Evolutionary conservation across 2,329 filamentous ascomycete genomes (phyloP).

Genomic region (Paraconiothyrium sp.): DNA sequence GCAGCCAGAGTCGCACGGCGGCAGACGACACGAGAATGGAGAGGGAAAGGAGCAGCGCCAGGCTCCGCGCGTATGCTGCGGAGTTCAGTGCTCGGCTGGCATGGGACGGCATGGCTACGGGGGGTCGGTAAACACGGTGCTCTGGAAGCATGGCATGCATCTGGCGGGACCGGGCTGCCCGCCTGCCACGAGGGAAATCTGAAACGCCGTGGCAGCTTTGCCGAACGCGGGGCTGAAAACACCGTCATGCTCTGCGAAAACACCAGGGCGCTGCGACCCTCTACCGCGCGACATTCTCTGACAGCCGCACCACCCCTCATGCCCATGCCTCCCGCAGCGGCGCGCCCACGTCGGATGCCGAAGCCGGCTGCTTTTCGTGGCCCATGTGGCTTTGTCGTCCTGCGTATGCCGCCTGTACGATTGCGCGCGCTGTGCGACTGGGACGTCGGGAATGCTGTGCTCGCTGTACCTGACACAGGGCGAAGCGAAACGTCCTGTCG

Average conservation of each 20-base stretch:
- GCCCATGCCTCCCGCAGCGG: background rate
- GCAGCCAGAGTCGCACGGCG: slow-evolving; percentile 17
- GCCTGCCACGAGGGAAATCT: slow-evolving; percentile 21
- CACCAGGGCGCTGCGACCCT: background rate
- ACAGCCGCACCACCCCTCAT: slow-evolving; percentile 3
- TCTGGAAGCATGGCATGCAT: slow-evolving; percentile 11
- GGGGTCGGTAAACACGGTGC: slow-evolving; percentile 14
- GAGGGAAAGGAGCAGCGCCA: slow-evolving; percentile 1
- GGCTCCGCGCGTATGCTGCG: background rate
- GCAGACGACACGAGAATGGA: slow-evolving; percentile 5
- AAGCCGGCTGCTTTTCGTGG: slow-evolving; percentile 14
- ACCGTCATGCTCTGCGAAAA: background rate
- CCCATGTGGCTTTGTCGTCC: slow-evolving; percentile 13
- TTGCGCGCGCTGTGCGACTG: background rate
- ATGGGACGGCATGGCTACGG: background rate
- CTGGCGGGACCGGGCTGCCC: slow-evolving; percentile 10
- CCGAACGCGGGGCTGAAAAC: slow-evolving; percentile 15
- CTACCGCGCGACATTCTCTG: slow-evolving; percentile 9
- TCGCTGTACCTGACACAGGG: slow-evolving; percentile 4
- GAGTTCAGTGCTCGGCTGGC: slow-evolving; percentile 11
- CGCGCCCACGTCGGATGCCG: slow-evolving; percentile 4
- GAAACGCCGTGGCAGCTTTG: slow-evolving; percentile 17
- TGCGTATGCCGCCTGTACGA: slow-evolving; percentile 5
- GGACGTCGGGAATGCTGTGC: background rate
- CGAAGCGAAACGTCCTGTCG: slow-evolving; percentile 3